Base-by-base conservation (phyloP, 805 yeast species). In the Blastobotrys mokoenaii region DNA sequence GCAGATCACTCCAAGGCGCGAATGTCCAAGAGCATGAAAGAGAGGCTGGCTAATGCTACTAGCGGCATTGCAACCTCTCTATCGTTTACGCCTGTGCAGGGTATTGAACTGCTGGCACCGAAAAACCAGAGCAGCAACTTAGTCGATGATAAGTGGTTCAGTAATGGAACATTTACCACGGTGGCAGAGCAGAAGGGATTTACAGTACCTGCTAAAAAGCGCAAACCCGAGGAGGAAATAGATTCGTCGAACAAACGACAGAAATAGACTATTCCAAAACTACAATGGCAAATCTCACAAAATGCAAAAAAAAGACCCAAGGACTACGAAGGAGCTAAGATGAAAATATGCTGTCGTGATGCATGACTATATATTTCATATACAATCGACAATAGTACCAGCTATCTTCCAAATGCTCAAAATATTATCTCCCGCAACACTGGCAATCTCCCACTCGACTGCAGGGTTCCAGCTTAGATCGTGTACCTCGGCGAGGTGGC, bases 401-500 rank as follows among this genome's bases (percentile, higher is more conserved):
- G 73, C 61, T 0, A 96, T 95, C 55, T 73, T 77, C 95, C 95
- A 89, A 2, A 88, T 62, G 50, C 89, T 96, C n/a, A 88, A 65
- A 1, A 89, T 76, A 59, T 89, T 89, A 58, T 89, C 96, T 55
- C 83, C 87, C 0, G 86, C 78, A 3, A 84, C 90, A 56, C 87
- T 79, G 2, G 86, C 80, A 32, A 87, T 51, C 73, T 82, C 70
- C 76, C 82, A 76, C 3, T 78, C 76, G 46, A 77, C 84, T 47
- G 79, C 79, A 0, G 78, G 74, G 46, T 84, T 83, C 97, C 97
- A 89, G 30, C 78, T 73, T 25, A 87, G 64, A 55, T 88, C 97
- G 52, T 82, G 84, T 2, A 89, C 85, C 2, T 90, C 88, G n/a
- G 82, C 68, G 74, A 82, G 73, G 61, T 89, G 97, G 0, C 97